Base-by-base conservation (phyloP, 495 filamentous ascomycete species). In the Penicillium psychrofluorescens region DNA sequence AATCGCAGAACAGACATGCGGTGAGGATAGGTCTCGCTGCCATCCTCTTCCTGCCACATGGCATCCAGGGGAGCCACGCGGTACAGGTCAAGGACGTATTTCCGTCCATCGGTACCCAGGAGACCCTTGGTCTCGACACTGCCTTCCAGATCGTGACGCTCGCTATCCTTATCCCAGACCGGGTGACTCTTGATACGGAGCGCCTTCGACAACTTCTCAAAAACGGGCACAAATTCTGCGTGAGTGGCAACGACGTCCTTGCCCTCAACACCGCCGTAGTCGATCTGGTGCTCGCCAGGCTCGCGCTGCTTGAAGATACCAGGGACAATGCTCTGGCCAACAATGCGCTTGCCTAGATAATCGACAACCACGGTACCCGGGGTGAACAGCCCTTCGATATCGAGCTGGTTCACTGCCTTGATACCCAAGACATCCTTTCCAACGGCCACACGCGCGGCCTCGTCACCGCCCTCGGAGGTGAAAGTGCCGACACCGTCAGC, bases 271-370 rank as follows among this genome's bases (percentile, higher is more conserved):
- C 90, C 92, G 56, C 94, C 94, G 58, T 99, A 99, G 63, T 97
- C 91, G 51, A 99, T 96, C 67, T 96, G 94, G 64, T 92, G 88
- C 77, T 96, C 91, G 37, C 90, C 94, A 13, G 90, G 88, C 55
- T 96, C 94, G 15, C 91, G 83, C 68, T 96, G 94, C 68, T 95
- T 95, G 80, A 99, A 99, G 58, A 99, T 99, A 38, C 94, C 94
- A 6, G 94, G 94, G 7, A 99, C 94, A 48, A 99, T 96, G 56
- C 88, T 95, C 71, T 99, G 94, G 30, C 89, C 94, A 34, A 99
- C 92, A 48, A 99, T 84, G 45, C 94, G 88, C 73, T 92, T 95
- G 38, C 94, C 94, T 22, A 97, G 76, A 59, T 97, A 99, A 65
- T 99, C 94, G 1, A 97, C 86, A 8, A 97, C 89, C 12, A 96